These are phyloP conservation scores for Amoebophrya sp. DNA, from an alignment of 169 alveolate species.

Conservation along the genomic window DNA sequence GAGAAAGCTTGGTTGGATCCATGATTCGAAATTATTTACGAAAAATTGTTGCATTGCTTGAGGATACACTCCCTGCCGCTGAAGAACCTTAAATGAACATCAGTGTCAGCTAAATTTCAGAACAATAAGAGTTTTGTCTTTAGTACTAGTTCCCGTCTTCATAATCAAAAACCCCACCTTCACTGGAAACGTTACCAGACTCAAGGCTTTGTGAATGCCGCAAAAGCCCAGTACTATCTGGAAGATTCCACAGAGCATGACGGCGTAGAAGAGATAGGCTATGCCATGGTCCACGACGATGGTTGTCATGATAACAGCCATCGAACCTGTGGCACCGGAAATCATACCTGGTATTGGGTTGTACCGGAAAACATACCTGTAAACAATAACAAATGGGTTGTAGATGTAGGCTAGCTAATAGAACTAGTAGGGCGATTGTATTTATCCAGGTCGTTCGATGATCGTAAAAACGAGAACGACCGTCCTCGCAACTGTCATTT, in stretches of 20 bases:
- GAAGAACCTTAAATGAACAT: no score
- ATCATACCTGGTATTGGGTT: not conserved
- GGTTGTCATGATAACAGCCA: slow-evolving; percentile 31
- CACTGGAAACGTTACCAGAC: not conserved
- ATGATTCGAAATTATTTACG: no score
- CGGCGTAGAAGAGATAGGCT: slow-evolving; percentile 26
- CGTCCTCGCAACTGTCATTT: not conserved
- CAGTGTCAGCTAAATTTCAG: no score
- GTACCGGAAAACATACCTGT: no score
- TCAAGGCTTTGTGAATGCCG: not conserved
- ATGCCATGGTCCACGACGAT: not conserved
- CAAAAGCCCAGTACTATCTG: slow-evolving; percentile 16
- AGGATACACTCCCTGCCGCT: no score
- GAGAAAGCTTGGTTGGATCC: no score
- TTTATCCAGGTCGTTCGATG: not conserved
- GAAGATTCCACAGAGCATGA: slow-evolving; percentile 18
- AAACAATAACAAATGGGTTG: no score
- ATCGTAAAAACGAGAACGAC: not conserved
- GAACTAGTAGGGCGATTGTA: not conserved
- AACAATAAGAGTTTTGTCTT: no score
- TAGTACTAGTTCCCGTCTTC: no score
- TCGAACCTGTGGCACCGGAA: slow-evolving; percentile 37
- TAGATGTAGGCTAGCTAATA: no score
- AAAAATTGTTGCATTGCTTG: no score
- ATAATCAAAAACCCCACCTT: slow-evolving; percentile 32